Conservation (phyloP, 352 stramenopile genomes). For the Salisapilia sapeloensis region DNA sequence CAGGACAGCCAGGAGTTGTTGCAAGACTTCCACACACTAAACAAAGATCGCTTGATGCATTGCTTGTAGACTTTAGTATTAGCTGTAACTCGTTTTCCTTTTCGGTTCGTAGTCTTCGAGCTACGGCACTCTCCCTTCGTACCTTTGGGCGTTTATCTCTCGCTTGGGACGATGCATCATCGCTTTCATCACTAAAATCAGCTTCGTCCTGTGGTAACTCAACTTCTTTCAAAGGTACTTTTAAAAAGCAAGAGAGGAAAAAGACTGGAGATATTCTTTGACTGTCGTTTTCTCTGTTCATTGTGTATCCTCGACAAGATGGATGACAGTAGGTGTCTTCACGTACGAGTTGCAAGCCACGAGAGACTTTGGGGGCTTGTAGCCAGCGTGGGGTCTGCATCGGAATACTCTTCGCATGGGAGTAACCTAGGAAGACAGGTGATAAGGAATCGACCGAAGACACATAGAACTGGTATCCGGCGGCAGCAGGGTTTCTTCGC, state of each 20-base stretch:
- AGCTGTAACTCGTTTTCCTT: not conserved
- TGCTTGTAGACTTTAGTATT: not conserved
- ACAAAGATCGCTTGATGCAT: constrained; percentile 5
- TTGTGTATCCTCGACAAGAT: constrained; percentile 30
- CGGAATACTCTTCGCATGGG: constrained; percentile 18
- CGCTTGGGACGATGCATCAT: constrained; percentile 5
- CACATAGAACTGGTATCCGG: constrained; percentile 28
- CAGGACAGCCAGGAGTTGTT: constrained; percentile 27
- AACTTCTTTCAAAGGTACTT: constrained; percentile 34
- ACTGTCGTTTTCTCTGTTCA: constrained; percentile 21
- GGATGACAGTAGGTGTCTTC: constrained; percentile 26
- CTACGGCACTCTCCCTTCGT: not conserved
- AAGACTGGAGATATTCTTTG: constrained; percentile 42
- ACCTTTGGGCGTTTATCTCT: constrained; percentile 8
- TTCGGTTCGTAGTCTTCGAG: not conserved
- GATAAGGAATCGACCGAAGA: constrained; percentile 7
- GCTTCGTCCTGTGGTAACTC: constrained; percentile 12
- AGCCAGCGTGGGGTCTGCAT: constrained; percentile 10
- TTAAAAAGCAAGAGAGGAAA: constrained; percentile 33
- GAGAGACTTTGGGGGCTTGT: not conserved
- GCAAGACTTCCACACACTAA: constrained; percentile 14
- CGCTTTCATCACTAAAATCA: constrained; percentile 5
- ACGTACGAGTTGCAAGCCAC: not conserved
- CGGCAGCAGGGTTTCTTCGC: constrained; percentile 21
- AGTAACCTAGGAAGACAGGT: constrained; percentile 38